Evolutionary conservation across 2,329 filamentous ascomycete genomes (phyloP).

Genomic region (Neoscytalidium dimidiatum): DNA sequence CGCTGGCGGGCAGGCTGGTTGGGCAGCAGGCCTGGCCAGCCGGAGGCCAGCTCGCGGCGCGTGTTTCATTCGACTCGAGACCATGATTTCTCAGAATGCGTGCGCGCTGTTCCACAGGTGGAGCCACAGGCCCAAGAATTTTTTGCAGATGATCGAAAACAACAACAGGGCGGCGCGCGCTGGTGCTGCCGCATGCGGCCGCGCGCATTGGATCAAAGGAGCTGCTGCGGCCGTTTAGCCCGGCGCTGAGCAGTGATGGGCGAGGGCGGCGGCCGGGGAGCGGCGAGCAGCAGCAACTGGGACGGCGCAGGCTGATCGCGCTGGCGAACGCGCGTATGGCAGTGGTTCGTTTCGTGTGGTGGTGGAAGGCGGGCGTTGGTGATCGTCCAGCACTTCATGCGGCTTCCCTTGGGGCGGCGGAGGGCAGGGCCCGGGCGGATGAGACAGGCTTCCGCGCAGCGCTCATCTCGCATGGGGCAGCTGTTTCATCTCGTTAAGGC

Average conservation of each 20-base stretch:
- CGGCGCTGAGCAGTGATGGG: background rate
- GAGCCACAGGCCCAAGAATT: background rate
- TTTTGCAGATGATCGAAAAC: slow-evolving; percentile 2
- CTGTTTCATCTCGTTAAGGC: slow-evolving; percentile 19
- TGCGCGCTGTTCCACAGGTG: slow-evolving; percentile 6
- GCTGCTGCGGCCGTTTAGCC: background rate
- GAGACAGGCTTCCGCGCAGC: slow-evolving; percentile 6
- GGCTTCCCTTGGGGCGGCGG: background rate
- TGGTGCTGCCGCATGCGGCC: slow-evolving; percentile 3
- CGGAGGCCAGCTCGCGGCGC: slow-evolving; percentile 1
- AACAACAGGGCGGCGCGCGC: background rate
- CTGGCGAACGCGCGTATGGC: slow-evolving; percentile 1
- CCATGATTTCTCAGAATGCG: slow-evolving; percentile 13
- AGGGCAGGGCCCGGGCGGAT: background rate
- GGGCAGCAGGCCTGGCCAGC: slow-evolving; percentile 13
- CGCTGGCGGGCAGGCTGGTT: background rate
- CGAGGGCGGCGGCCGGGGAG: background rate
- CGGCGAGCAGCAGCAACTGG: slow-evolving; percentile 1
- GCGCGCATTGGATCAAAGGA: background rate
- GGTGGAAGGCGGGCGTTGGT: background rate
- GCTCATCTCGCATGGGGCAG: slow-evolving; percentile 18
- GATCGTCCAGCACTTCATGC: background rate
- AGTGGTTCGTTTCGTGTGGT: background rate
- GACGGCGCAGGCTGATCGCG: background rate
- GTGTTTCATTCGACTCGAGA: slow-evolving; percentile 10